A percentile compares a stretch with the other conserved stretches of the same genome.
Evolutionary conservation across 2,329 filamentous ascomycete species (phyloP).

Genomic region (Arachnopeziza araneosa): DNA sequence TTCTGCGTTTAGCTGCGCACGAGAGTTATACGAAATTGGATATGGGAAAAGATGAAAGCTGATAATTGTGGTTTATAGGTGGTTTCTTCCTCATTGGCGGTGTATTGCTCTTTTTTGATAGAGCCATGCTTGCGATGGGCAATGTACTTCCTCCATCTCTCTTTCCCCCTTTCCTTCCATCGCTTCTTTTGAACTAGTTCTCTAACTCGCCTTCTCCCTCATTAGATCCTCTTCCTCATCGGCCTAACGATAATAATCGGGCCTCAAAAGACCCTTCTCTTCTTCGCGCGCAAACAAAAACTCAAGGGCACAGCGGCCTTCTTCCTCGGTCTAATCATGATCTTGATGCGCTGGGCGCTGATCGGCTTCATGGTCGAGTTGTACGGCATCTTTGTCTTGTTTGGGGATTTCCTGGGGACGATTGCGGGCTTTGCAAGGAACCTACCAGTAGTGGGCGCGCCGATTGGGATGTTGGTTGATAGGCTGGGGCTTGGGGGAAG

Average conservation of each 20-base stretch:
- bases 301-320: constrained; percentile 88
- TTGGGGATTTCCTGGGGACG: constrained; percentile 93
- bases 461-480: constrained; percentile 71
- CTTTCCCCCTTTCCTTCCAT: constrained; percentile 39
- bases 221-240: constrained; percentile 94
- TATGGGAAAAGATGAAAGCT: not conserved
- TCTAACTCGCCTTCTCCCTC: constrained; percentile 7
- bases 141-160: constrained; percentile 42
- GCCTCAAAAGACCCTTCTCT: constrained; percentile 79
- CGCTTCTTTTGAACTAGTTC: constrained; percentile 1
- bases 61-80: constrained; percentile 46
- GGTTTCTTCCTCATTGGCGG: constrained; percentile 93
- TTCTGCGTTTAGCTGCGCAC: constrained; percentile 8
- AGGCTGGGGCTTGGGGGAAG: constrained; percentile 58
- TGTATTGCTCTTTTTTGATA: constrained; percentile 95
- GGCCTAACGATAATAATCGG: constrained; percentile 96
- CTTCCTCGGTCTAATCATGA: constrained; percentile 73
- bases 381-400: constrained; percentile 88
- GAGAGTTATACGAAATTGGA: constrained; percentile 5
- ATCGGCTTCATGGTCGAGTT: constrained; percentile 86
- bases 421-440: constrained; percentile 83
- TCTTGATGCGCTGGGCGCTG: constrained; percentile 84
- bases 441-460: constrained; percentile 79
- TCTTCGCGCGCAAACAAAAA: constrained; percentile 94
- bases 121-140: constrained; percentile 97